Base-by-base conservation (phyloP, 1,284 basidiomycete species). In the Hemileia vastatrix region DNA sequence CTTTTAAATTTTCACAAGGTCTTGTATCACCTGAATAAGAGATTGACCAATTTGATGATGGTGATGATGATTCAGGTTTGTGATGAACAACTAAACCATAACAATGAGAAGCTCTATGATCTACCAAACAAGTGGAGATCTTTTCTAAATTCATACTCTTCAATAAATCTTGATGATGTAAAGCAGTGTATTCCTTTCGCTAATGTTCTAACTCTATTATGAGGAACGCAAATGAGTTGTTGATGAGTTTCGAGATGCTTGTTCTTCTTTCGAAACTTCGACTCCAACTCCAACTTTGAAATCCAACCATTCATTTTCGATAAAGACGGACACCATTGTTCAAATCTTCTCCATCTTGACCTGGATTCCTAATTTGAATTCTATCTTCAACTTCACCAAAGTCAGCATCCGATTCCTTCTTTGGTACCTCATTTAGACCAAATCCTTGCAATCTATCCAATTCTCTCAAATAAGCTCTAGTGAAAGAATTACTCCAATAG, bases 21-120 rank as follows among this genome's bases (percentile, higher is more conserved):
- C 83, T 81, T 0, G 93, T 96, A 74, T 97, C 93, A 2, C 86
- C 93, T 3, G 92, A 95, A 66, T 81, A 82, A 33, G 79, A 77
- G 32, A 67, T 23, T 3, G 65, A 67, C 63, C 56, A 66, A 15
- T 64, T 64, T 49, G 62, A 60, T n/a, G 3, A 32, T 8, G n/a
- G 3, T 3, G 48, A 32, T 13, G 23, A 15, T 49, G 36, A 8
- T 52, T 19, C 45, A 21, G 50, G 19, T 45, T 69, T 83, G 86
- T 58, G 86, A 85, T 68, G 59, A 15, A 69, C 33, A 43, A 70
- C 69, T 21, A 73, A 61, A 15, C 69, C 70, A 66, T 67, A 67
- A 65, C 56, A 67, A 53, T 66, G 54, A 53, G 63, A 54, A 21
- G 67, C 36, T 36, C 65, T 54, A 24, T 60, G 66, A 11, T 63